phyloP scores from a whole-genome alignment of 2,329 filamentous ascomycete genomes.

The Fusarium sp. region DNA sequence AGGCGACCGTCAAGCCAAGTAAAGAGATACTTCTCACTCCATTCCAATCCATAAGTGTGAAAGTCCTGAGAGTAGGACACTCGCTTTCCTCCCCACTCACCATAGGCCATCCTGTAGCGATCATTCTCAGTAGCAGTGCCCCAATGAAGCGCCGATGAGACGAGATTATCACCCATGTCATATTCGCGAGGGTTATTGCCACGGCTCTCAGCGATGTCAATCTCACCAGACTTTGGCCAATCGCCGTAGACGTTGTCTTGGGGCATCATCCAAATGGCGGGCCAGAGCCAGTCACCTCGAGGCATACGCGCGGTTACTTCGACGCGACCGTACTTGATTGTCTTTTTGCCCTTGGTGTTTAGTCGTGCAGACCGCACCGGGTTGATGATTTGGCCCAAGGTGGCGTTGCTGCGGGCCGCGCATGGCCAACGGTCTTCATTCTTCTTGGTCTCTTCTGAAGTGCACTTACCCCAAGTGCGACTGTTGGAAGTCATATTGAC shows the following conservation, averaged over 20 bases:
- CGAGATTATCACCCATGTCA: constrained; percentile 55
- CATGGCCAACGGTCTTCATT: constrained; percentile 50
- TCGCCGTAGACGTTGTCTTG: constrained; percentile 62
- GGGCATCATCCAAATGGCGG: constrained; percentile 63
- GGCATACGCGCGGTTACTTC: constrained; percentile 69
- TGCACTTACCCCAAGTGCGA: constrained; percentile 54
- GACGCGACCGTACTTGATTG: constrained; percentile 65
- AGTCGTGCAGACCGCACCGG: constrained; percentile 63
- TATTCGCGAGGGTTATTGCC: constrained; percentile 60
- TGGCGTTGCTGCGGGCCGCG: constrained; percentile 60
- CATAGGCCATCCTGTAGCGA: constrained; percentile 52
- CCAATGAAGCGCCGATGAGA: constrained; percentile 63
- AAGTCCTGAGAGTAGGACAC: constrained; percentile 58
- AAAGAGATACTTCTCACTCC: constrained; percentile 66
- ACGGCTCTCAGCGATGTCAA: constrained; percentile 66
- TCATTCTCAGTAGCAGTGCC: constrained; percentile 52
- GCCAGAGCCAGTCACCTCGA: constrained; percentile 70
- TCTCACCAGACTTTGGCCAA: constrained; percentile 68
- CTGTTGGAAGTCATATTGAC: constrained; percentile 62
- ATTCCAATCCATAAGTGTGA: constrained; percentile 67
- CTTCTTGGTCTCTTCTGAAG: constrained; percentile 46
- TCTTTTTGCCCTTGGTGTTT: constrained; percentile 61
- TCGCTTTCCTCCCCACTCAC: constrained; percentile 52
- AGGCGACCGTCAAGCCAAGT: constrained; percentile 64
- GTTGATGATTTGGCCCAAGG: constrained; percentile 61